phyloP scores from a whole-genome alignment of 2,329 filamentous ascomycete species.

The Hypoxylon sp. region DNA sequence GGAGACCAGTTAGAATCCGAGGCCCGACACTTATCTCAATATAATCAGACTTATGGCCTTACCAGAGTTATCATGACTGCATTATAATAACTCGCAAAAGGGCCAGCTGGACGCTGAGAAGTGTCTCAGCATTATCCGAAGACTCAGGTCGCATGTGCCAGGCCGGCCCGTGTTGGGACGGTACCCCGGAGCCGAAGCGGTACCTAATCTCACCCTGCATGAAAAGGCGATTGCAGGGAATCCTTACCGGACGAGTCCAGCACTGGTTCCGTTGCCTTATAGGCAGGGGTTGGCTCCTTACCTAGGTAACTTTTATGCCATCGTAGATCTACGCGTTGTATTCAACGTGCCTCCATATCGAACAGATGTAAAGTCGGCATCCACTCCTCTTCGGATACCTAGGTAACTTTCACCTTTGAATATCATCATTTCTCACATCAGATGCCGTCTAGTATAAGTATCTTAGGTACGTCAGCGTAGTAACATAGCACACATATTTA shows the following conservation, averaged over 20 bases:
- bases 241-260: neutral
- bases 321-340: neutral
- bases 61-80: neutral
- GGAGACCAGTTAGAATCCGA: neutral
- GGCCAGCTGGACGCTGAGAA: neutral
- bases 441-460: neutral
- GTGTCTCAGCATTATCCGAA: neutral
- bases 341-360: neutral
- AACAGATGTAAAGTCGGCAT: neutral
- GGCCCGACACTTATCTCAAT: neutral
- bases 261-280: conserved; percentile 1
- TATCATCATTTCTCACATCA: neutral
- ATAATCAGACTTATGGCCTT: neutral
- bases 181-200: neutral
- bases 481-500: neutral
- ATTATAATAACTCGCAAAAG: neutral
- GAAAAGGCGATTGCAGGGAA: neutral
- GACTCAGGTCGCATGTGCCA: neutral
- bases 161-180: neutral
- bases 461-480: neutral
- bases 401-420: neutral
- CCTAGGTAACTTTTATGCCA: neutral
- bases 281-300: neutral
- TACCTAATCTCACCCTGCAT: neutral
- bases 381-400: neutral